Conservation (phyloP, 768 basidiomycete species). For the Lepiota brunneoincarnata region DNA sequence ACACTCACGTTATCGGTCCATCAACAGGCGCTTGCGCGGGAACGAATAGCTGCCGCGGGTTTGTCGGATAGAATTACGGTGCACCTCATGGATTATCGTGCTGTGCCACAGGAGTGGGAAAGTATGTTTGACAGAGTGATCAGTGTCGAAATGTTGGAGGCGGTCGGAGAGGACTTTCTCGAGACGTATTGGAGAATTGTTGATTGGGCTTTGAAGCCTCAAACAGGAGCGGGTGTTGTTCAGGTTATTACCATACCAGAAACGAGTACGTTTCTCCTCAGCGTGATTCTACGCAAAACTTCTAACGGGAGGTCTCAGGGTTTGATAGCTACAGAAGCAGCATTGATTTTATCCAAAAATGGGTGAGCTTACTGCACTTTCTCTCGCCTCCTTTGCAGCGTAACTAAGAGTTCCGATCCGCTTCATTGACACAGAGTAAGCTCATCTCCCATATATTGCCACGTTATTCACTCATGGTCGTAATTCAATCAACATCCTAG, state of each 20-base stretch:
- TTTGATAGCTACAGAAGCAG: slow-evolving; percentile 53
- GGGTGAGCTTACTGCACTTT: slow-evolving; percentile 41
- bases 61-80: slow-evolving; percentile 52
- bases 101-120: slow-evolving; percentile 61
- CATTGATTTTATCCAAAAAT: slow-evolving; percentile 79
- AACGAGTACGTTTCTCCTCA: slow-evolving; percentile 43
- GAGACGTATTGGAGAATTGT: slow-evolving; percentile 61
- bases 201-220: slow-evolving; percentile 63
- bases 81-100: slow-evolving; percentile 75
- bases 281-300: neutral
- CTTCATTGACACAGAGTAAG: slow-evolving; percentile 23
- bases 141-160: slow-evolving; percentile 79
- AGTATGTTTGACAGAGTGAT: slow-evolving; percentile 66
- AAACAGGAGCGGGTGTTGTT: slow-evolving; percentile 61
- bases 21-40: slow-evolving; percentile 56
- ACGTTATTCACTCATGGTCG: neutral
- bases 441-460: neutral
- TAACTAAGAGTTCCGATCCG: neutral
- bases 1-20: slow-evolving; percentile 71
- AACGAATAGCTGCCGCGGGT: slow-evolving; percentile 52
- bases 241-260: slow-evolving; percentile 79
- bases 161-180: slow-evolving; percentile 66
- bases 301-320: slow-evolving; percentile 28
- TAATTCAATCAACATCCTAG: slow-evolving; percentile 23
- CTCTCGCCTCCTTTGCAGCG: neutral